Evolutionary conservation across 2,329 filamentous ascomycete species (phyloP).

Genomic region (Amesomyces nigricolor): DNA sequence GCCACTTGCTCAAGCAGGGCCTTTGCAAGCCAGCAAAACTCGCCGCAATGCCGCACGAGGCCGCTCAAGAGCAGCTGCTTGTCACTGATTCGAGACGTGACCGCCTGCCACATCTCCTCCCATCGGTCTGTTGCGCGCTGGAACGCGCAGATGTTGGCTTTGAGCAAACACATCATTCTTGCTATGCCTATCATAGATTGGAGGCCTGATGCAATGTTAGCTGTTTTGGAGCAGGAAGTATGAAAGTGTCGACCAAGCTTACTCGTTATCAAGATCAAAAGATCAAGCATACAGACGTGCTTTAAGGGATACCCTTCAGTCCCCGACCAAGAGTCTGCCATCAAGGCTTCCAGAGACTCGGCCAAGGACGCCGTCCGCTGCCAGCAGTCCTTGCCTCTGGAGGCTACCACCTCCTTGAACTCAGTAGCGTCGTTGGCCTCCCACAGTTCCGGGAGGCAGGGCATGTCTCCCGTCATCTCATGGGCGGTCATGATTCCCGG

Average conservation of each 20-base stretch:
- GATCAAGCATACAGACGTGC: neutral
- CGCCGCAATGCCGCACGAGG: constrained; percentile 1
- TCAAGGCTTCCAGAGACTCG: constrained; percentile 9
- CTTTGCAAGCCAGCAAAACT: constrained; percentile 9
- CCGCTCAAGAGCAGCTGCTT: constrained; percentile 6
- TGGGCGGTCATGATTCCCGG: constrained; percentile 22
- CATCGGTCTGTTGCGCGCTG: constrained; percentile 7
- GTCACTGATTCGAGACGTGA: neutral
- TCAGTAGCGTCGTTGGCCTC: constrained; percentile 22
- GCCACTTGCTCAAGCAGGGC: neutral
- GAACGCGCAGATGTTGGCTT: neutral
- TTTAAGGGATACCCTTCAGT: neutral
- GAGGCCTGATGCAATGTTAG: neutral
- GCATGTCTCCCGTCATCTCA: constrained; percentile 27
- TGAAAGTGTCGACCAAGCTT: neutral
- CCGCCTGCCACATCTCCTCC: constrained; percentile 4
- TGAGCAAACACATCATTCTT: neutral
- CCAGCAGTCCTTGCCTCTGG: constrained; percentile 4
- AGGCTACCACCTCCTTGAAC: constrained; percentile 12
- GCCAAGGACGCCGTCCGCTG: constrained; percentile 4
- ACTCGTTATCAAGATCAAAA: neutral
- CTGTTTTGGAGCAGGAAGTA: too few species aligned
- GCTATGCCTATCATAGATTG: neutral
- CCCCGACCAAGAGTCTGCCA: constrained; percentile 8
- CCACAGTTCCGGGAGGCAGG: constrained; percentile 26